Percentiles rank a stretch among this genome's conserved stretches.
Evolutionary conservation across 2,329 filamentous ascomycete genomes (phyloP).

Genomic region (Fusarium scirpi): DNA sequence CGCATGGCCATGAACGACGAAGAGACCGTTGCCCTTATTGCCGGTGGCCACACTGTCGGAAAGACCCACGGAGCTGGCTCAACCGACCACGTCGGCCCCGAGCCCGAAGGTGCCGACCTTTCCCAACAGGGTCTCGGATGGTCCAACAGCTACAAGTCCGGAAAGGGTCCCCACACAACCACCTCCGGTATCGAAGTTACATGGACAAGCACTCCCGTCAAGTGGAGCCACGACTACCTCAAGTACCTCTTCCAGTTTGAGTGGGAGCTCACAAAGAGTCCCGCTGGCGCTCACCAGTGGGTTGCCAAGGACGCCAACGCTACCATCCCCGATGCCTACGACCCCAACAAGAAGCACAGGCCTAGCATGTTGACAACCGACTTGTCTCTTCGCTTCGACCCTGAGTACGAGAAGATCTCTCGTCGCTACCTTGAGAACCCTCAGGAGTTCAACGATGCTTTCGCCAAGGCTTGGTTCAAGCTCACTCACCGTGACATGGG

Average conservation of each 20-base stretch:
- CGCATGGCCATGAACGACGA: constrained; percentile 88
- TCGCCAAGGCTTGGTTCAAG: constrained; percentile 85
- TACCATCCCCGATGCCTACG: constrained; percentile 54
- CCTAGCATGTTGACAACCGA: constrained; percentile 36
- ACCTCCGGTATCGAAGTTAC: constrained; percentile 82
- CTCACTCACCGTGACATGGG: constrained; percentile 84
- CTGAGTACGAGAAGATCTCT: constrained; percentile 82
- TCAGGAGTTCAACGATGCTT: constrained; percentile 76
- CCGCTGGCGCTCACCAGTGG: constrained; percentile 82
- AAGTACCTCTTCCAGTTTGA: constrained; percentile 84
- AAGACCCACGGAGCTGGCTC: constrained; percentile 75
- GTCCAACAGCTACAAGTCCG: constrained; percentile 72
- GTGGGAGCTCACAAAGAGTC: constrained; percentile 81
- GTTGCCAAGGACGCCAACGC: constrained; percentile 67
- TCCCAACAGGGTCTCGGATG: constrained; percentile 79
- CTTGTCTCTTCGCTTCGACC: constrained; percentile 77
- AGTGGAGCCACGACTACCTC: constrained; percentile 79
- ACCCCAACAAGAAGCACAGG: constrained; percentile 38
- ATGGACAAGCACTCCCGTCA: constrained; percentile 77
- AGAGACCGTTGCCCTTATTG: constrained; percentile 83
- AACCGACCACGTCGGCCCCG: constrained; percentile 68
- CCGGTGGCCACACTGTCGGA: constrained; percentile 83
- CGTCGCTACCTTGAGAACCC: constrained; percentile 77
- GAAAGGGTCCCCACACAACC: constrained; percentile 78
- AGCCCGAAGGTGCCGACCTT: constrained; percentile 74